These are phyloP conservation scores for Geranium rotundifolium DNA, from an alignment of 345 rosid species.

Conservation along the genomic window DNA sequence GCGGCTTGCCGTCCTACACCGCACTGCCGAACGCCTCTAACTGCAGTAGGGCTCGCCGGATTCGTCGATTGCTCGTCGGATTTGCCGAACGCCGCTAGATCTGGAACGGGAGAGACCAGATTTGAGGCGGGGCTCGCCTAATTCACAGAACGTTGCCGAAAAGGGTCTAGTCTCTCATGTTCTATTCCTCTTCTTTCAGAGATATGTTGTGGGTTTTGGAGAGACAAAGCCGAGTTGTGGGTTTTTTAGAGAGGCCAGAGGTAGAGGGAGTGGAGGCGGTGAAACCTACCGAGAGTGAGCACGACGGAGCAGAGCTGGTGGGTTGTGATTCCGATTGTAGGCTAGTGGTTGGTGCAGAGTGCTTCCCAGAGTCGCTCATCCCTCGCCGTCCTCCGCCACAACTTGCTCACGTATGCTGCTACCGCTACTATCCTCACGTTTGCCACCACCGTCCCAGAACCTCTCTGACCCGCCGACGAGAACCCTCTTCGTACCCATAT, in stretches of 20 bases:
- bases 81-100: no score
- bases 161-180: no score
- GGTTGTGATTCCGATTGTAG: constrained; percentile 56
- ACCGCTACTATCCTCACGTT: constrained; percentile 65
- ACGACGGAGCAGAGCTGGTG: constrained; percentile 88
- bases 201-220: no score
- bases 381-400: constrained; percentile 61
- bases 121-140: no score
- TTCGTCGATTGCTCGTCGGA: no score
- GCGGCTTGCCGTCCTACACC: no score
- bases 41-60: no score
- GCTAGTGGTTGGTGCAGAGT: constrained; percentile 90
- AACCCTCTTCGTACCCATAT: not conserved
- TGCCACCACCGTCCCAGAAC: constrained; percentile 74
- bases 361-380: constrained; percentile 98
- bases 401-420: constrained; percentile 75
- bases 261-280: constrained; percentile 65
- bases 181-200: no score
- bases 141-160: no score
- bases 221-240: constrained; percentile 27
- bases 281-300: constrained; percentile 86
- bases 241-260: constrained; percentile 63
- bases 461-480: constrained; percentile 46
- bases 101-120: no score
- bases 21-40: no score